These are phyloP conservation scores for Diaporthe ampelina DNA, from an alignment of 2,329 filamentous ascomycete genomes.

Conservation along the genomic window DNA sequence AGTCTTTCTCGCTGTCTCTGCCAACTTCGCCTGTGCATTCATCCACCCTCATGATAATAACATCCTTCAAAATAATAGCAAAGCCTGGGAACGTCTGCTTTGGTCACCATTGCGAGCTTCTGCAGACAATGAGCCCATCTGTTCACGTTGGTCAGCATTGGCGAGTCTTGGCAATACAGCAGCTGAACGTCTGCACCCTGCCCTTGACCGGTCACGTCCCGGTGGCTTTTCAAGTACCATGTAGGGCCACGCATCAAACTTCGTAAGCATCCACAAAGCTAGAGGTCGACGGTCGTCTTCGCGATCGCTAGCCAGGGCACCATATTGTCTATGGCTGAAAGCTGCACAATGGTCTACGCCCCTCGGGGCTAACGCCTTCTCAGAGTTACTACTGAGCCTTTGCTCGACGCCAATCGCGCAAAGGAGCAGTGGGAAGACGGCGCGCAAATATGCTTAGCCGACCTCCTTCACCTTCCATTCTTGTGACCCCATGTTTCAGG, in stretches of 20 bases:
- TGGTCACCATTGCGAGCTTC: slow-evolving; percentile 7
- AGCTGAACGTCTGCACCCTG: slow-evolving; percentile 3
- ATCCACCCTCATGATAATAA: not conserved
- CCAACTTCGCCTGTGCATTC: slow-evolving; percentile 3
- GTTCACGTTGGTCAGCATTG: slow-evolving; percentile 4
- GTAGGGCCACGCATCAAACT: not conserved
- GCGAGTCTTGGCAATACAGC: slow-evolving; percentile 8
- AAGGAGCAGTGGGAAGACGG: too few relatives aligned
- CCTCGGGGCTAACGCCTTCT: not conserved
- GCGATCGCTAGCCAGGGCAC: too few relatives aligned
- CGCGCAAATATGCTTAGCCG: not conserved
- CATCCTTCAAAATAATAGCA: not conserved
- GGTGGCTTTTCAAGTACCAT: not conserved
- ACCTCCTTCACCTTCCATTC: not conserved
- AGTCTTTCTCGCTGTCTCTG: slow-evolving; percentile 1
- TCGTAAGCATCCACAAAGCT: not conserved
- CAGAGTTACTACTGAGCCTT: not conserved
- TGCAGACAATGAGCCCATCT: slow-evolving; percentile 16
- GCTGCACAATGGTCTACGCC: not conserved
- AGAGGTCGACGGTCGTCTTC: too few relatives aligned
- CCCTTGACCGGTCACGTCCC: not conserved
- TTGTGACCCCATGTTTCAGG: too few relatives aligned
- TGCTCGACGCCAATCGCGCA: not conserved
- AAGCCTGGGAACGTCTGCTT: not conserved
- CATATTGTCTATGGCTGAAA: not conserved